phyloP scores from a whole-genome alignment of 345 rosid genomes.

The Hibiscus mutabilis region DNA sequence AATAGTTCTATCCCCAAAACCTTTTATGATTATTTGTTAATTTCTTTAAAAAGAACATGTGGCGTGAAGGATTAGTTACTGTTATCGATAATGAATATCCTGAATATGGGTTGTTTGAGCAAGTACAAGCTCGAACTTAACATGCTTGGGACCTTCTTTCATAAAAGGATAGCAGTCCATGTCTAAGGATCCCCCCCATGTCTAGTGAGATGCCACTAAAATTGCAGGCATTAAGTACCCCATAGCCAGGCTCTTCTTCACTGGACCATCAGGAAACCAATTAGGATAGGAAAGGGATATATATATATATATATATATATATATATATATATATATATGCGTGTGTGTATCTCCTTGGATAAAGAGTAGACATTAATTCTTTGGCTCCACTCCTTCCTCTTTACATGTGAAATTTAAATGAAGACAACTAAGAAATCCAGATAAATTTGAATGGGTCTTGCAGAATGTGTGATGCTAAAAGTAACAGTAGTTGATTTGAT shows the following conservation, averaged over 20 bases:
- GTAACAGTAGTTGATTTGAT: neutral
- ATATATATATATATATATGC: no score
- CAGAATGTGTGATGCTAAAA: slow-evolving; percentile 10
- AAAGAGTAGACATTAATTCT: slow-evolving; percentile 8
- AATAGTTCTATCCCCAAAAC: no score
- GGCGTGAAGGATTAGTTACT: no score
- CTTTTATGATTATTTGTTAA: no score
- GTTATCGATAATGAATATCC: no score
- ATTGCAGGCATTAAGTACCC: neutral
- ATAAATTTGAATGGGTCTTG: neutral
- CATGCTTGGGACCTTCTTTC: neutral
- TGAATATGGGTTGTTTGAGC: neutral
- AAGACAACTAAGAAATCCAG: slow-evolving; percentile 2
- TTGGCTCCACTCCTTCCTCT: slow-evolving; percentile 9
- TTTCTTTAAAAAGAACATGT: no score
- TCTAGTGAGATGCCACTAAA: neutral
- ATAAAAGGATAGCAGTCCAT: neutral
- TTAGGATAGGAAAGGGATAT: neutral
- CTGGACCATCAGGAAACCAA: neutral
- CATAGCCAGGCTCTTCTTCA: slow-evolving; percentile 1
- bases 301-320: neutral
- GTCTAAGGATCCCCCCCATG: slow-evolving; percentile 5
- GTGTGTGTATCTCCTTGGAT: no score
- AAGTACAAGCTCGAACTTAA: slow-evolving; percentile 7
- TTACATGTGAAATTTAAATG: slow-evolving; percentile 9